These are phyloP conservation scores for Coemansia sp. DNA, from an alignment of 192 early-diverging fungal species.

Conservation along the genomic window DNA sequence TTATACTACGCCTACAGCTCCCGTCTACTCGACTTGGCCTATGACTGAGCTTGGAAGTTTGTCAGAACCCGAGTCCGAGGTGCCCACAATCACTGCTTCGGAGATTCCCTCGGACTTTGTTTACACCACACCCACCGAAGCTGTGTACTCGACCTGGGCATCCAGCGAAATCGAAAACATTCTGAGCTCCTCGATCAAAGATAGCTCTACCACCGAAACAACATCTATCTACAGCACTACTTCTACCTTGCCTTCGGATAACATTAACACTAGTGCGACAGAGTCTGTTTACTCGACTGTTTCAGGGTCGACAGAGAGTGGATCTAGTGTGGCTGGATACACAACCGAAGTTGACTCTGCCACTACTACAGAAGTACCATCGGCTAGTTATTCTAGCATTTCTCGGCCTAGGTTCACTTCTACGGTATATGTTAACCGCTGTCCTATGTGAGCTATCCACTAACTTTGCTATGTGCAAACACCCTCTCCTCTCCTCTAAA, in stretches of 20 bases:
- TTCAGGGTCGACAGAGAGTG: too few species aligned
- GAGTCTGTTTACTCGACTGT: too few species aligned
- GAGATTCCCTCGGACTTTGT: too few species aligned
- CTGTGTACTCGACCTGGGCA: constrained; percentile 8
- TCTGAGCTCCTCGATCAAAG: too few species aligned
- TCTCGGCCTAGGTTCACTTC: neutral
- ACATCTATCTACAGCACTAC: neutral
- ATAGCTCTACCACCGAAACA: neutral
- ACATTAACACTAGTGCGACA: neutral
- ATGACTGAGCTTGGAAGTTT: too few species aligned
- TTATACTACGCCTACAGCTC: neutral
- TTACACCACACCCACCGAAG: neutral
- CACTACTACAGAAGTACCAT: neutral
- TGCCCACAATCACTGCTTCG: too few species aligned
- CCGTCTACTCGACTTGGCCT: neutral
- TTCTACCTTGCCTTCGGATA: neutral
- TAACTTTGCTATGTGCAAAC: neutral
- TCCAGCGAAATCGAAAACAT: too few species aligned
- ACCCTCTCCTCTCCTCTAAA: too few species aligned
- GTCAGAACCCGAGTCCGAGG: too few species aligned
- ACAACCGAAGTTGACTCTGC: neutral
- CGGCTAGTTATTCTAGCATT: neutral
- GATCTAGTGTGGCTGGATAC: too few species aligned
- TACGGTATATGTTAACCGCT: constrained; percentile 3
- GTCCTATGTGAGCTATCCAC: neutral